Evolutionary conservation across 176 grass and related monocot genomes (phyloP), one percentile per base, ranked within the genome.

Genomic region (Juncus inflexus): DNA sequence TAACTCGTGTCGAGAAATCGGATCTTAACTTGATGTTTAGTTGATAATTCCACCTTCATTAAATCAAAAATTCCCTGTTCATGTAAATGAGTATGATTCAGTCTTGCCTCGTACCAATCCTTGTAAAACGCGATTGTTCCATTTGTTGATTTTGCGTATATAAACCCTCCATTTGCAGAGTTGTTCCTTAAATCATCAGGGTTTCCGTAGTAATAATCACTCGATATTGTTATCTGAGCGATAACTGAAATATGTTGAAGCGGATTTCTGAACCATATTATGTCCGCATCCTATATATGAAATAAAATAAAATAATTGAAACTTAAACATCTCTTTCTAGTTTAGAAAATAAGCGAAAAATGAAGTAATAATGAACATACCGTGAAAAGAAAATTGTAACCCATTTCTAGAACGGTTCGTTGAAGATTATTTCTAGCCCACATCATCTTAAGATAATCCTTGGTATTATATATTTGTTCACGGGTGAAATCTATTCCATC

Each of bases 41-140:
- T 3, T 9, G 78, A 71, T 2, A 79, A 76, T 2, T 9, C 59
- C 55, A 57, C 72, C 84, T 92, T 92, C 75, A 92, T 74, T 40
- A 59, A 12, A 78, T 92, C 84, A 62, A 92, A 87, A 40, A 88
- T 80, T 9, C 73, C 64, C 65, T 88, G 89, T 81, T 92, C 81
- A 61, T 92, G 83, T 0, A 12, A 0, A 4, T 61, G 70, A 0
- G 84, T 81, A 61, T 69, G 79, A 35, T 9, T 52, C 9, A 2
- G 12, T 35, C 63, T 40, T 0, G 81, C 65, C 1, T 64, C 42
- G 67, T 88, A 77, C 89, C 84, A 92, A 0, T 11, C 3, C 16
- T 8, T 63, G 4, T 73, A 74, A 75, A 88, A 77, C 19, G 70
- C 77, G 56, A 85, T 55, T 0, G 70, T 92, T 2, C 78, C 64